Conservation (phyloP, 2,329 filamentous ascomycete genomes). For the Ophiostoma sp. region DNA sequence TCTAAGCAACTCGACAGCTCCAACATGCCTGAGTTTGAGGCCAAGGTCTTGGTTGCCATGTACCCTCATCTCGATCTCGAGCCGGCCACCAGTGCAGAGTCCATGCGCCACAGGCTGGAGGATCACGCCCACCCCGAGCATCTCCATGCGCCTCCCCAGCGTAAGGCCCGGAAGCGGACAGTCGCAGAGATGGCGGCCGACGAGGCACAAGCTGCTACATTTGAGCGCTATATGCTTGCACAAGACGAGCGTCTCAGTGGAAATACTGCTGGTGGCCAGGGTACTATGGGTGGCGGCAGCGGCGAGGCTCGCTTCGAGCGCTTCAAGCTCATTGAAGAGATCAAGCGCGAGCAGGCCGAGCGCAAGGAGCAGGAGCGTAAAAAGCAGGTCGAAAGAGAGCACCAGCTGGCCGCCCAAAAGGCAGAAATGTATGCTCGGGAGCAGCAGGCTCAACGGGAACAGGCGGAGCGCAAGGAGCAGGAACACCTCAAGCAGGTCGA, state of each 20-base stretch:
- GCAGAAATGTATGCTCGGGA: conserved; percentile 36
- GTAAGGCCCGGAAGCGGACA: conserved; percentile 87
- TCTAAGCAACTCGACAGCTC: conserved; percentile 70
- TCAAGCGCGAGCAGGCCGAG: conserved; percentile 71
- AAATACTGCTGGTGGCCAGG: conserved; percentile 51
- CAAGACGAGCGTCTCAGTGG: conserved; percentile 76
- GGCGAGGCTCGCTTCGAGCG: conserved; percentile 79
- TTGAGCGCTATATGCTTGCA: conserved; percentile 87
- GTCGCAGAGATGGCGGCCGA: conserved; percentile 93
- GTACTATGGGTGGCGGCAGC: conserved; percentile 56
- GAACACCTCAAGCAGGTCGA: conserved; percentile 29
- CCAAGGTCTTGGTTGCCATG: conserved; percentile 67
- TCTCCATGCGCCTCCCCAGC: conserved; percentile 67
- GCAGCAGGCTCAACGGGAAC: conserved; percentile 38
- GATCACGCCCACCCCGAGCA: conserved; percentile 72
- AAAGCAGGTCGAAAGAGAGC: conserved; percentile 56
- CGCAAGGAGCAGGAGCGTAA: conserved; percentile 71
- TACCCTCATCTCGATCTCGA: conserved; percentile 71
- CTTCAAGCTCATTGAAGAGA: conserved; percentile 86
- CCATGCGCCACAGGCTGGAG: conserved; percentile 67
- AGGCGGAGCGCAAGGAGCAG: conserved; percentile 30
- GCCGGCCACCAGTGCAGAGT: conserved; percentile 62
- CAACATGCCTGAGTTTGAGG: conserved; percentile 70
- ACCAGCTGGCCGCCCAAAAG: conserved; percentile 42
- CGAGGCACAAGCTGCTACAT: conserved; percentile 81